These are phyloP conservation scores for Gigaspora rosea DNA, from an alignment of 192 early-diverging fungal species.

Conservation along the genomic window DNA sequence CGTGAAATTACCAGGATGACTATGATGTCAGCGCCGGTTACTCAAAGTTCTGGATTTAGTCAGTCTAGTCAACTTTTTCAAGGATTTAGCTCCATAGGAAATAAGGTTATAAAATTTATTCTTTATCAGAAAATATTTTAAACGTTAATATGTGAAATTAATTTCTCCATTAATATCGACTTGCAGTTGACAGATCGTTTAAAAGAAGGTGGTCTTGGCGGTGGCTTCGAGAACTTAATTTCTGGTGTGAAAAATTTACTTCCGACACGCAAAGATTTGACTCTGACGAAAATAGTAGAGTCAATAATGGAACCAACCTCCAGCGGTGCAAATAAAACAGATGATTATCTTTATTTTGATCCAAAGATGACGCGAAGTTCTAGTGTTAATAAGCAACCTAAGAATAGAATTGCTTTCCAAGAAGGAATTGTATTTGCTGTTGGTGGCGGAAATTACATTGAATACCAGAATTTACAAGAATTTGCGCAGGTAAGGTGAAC, in stretches of 20 bases:
- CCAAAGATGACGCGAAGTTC: slow-evolving; percentile 65
- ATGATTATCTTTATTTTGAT: slow-evolving; percentile 90
- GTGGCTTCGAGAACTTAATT: slow-evolving; percentile 71
- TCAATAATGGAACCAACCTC: slow-evolving; percentile 76
- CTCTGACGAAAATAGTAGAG: slow-evolving; percentile 83
- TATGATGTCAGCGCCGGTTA: slow-evolving; percentile 47
- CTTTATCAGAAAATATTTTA: not conserved
- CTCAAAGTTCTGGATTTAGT: slow-evolving; percentile 48
- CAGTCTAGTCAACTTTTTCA: slow-evolving; percentile 53
- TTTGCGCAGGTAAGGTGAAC: slow-evolving; percentile 65
- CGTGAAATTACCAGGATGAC: slow-evolving; percentile 66
- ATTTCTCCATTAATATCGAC: not conserved
- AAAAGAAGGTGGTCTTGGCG: slow-evolving; percentile 68
- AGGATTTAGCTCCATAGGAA: slow-evolving; percentile 73
- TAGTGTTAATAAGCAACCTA: slow-evolving; percentile 53
- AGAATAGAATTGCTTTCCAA: slow-evolving; percentile 61
- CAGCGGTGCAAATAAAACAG: slow-evolving; percentile 55
- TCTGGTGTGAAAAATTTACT: slow-evolving; percentile 95
- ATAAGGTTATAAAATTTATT: slow-evolving; percentile 53
- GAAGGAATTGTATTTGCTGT: slow-evolving; percentile 98
- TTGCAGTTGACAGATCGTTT: slow-evolving; percentile 66
- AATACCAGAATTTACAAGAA: slow-evolving; percentile 96
- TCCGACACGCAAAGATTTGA: slow-evolving; percentile 86
- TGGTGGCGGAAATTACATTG: slow-evolving; percentile 97
- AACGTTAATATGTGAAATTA: not conserved